phyloP scores from a whole-genome alignment of 1,284 basidiomycete species.

The Butyriboletus appendiculatus region DNA sequence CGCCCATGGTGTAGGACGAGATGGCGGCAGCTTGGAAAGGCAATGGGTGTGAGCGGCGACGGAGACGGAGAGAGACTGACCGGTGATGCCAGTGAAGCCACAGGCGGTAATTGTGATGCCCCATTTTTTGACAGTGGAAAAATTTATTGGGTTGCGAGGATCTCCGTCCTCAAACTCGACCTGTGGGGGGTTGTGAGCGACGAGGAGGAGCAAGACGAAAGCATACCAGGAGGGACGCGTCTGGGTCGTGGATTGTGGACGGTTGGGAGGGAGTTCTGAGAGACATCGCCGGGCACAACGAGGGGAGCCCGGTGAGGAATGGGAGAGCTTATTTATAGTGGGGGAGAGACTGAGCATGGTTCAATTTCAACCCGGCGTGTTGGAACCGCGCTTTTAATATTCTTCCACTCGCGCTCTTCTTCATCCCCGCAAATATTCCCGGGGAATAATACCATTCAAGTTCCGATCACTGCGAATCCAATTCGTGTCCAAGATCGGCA shows the following conservation, averaged over 20 bases:
- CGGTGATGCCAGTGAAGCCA: slow-evolving; percentile 33
- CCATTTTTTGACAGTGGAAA: slow-evolving; percentile 47
- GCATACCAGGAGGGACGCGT: slow-evolving; percentile 19
- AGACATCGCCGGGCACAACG: slow-evolving; percentile 14
- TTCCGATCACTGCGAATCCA: slow-evolving; percentile 19
- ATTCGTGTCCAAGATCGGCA: slow-evolving; percentile 7
- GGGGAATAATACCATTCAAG: not conserved
- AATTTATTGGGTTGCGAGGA: slow-evolving; percentile 52
- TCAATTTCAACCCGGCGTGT: slow-evolving; percentile 14
- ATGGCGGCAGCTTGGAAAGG: slow-evolving; percentile 33
- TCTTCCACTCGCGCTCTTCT: slow-evolving; percentile 1
- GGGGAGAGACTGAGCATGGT: slow-evolving; percentile 7
- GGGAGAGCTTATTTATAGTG: slow-evolving; percentile 8
- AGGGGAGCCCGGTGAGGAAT: not conserved
- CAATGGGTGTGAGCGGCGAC: not conserved
- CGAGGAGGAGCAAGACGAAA: not conserved
- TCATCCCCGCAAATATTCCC: slow-evolving; percentile 1
- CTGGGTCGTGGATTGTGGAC: slow-evolving; percentile 20
- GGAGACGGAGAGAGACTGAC: slow-evolving; percentile 17
- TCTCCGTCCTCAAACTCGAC: slow-evolving; percentile 58
- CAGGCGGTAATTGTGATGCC: slow-evolving; percentile 34
- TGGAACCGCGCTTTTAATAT: not conserved
- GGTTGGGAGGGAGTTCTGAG: slow-evolving; percentile 9
- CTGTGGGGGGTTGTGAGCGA: slow-evolving; percentile 29
- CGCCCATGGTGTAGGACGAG: slow-evolving; percentile 44